Evolutionary conservation across 2,329 filamentous ascomycete genomes (phyloP).

Genomic region (Aaosphaeria pasadenensis): DNA sequence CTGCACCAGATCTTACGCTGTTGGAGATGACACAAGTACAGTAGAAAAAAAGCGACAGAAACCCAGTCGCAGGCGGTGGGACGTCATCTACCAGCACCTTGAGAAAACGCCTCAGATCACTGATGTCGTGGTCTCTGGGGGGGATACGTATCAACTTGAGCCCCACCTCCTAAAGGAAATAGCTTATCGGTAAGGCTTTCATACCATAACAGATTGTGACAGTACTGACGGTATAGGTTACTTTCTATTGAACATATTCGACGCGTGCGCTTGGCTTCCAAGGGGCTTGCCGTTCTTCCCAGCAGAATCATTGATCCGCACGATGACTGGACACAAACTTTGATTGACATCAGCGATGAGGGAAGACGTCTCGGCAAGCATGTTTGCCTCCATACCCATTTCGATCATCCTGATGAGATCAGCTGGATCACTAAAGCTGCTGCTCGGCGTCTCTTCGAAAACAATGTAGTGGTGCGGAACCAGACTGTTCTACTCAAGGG

Average conservation of each 20-base stretch:
- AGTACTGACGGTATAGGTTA: slow-evolving; percentile 34
- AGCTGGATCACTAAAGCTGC: slow-evolving; percentile 57
- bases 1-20: slow-evolving; percentile 60
- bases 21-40: slow-evolving; percentile 54
- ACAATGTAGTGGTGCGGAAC: slow-evolving; percentile 54
- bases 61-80: slow-evolving; percentile 50
- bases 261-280: slow-evolving; percentile 60
- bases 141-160: slow-evolving; percentile 58
- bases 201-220: neutral
- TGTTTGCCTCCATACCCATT: slow-evolving; percentile 63
- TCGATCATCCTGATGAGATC: slow-evolving; percentile 60
- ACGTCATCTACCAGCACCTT: slow-evolving; percentile 58
- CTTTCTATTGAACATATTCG: slow-evolving; percentile 57
- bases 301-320: slow-evolving; percentile 51
- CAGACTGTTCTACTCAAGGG: slow-evolving; percentile 57
- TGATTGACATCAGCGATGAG: slow-evolving; percentile 51
- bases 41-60: slow-evolving; percentile 41
- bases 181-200: slow-evolving; percentile 41
- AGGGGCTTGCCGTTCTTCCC: slow-evolving; percentile 60
- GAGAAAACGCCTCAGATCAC: slow-evolving; percentile 47
- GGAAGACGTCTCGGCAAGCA: slow-evolving; percentile 56
- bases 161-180: slow-evolving; percentile 53
- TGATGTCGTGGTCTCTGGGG: slow-evolving; percentile 63
- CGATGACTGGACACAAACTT: slow-evolving; percentile 54
- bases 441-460: slow-evolving; percentile 46